Evolutionary conservation across 1,284 basidiomycete genomes (phyloP).

Genomic region (Cutaneotrichosporon arboriforme): DNA sequence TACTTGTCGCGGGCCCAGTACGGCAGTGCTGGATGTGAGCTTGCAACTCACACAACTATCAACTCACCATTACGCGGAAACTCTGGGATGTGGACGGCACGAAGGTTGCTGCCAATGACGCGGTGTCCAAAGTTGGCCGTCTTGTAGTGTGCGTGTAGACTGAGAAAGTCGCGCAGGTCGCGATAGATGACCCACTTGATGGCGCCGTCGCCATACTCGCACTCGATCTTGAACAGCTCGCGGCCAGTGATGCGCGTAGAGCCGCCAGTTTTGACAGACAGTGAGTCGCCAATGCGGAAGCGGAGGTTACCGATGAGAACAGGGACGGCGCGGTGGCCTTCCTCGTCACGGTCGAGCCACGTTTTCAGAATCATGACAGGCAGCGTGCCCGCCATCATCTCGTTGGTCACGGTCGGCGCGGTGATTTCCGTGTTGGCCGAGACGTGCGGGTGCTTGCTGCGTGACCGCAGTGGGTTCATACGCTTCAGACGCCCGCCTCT

Average conservation of each 20-base stretch:
- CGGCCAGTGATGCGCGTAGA: conserved; percentile 8
- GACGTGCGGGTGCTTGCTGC: neutral
- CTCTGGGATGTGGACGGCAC: conserved; percentile 74
- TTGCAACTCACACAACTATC: neutral
- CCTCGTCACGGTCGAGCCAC: conserved; percentile 89
- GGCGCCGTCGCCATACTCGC: conserved; percentile 93
- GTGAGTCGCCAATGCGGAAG: conserved; percentile 46
- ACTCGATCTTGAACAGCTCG: conserved; percentile 53
- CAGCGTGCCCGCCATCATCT: conserved; percentile 74
- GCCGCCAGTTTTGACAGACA: conserved; percentile 24
- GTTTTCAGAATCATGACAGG: conserved; percentile 78
- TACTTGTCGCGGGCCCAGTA: conserved; percentile 52
- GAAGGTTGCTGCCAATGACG: conserved; percentile 51
- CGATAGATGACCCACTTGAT: conserved; percentile 95
- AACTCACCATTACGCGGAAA: conserved; percentile 63
- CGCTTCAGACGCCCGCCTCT: neutral
- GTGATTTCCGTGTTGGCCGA: neutral
- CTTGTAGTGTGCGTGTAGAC: conserved; percentile 84
- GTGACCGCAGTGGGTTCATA: neutral
- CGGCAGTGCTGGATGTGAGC: conserved; percentile 58
- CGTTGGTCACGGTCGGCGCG: conserved; percentile 71
- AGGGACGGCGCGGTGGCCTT: conserved; percentile 73
- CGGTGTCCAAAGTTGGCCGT: conserved; percentile 64
- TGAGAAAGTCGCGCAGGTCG: conserved; percentile 86
- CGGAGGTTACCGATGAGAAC: conserved; percentile 59